Evolutionary conservation across 1,284 basidiomycete genomes (phyloP).

Genomic region (Flammula alnicola): DNA sequence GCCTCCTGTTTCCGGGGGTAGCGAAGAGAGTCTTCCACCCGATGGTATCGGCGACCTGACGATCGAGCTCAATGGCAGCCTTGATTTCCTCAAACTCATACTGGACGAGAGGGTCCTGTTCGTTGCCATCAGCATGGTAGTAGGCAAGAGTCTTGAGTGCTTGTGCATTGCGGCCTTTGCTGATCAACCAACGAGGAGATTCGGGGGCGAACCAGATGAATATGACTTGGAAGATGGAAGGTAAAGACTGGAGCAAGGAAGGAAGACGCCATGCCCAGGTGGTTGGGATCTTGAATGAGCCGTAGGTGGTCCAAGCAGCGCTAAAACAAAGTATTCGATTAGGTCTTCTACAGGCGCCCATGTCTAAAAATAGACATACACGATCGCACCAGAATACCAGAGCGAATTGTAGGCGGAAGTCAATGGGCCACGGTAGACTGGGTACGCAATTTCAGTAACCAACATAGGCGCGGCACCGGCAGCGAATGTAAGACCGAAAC

Average conservation of each 20-base stretch:
- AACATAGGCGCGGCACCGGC: conserved; percentile 76
- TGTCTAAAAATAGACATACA: conserved; percentile 46
- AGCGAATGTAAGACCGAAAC: conserved; percentile 79
- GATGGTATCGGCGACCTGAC: conserved; percentile 54
- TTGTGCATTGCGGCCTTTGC: conserved; percentile 64
- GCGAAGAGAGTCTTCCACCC: conserved; percentile 65
- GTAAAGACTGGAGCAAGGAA: conserved; percentile 66
- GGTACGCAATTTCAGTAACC: conserved; percentile 80
- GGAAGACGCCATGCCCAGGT: conserved; percentile 81
- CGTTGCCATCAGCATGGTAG: conserved; percentile 75
- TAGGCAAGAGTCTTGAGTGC: conserved; percentile 69
- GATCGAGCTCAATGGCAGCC: conserved; percentile 69
- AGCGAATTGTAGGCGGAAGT: conserved; percentile 81
- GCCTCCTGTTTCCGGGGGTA: conserved; percentile 68
- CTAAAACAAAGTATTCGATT: conserved; percentile 35
- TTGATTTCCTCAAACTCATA: conserved; percentile 82
- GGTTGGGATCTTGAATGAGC: conserved; percentile 65
- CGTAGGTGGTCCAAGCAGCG: conserved; percentile 78
- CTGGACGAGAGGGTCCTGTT: conserved; percentile 67
- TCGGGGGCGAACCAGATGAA: conserved; percentile 70
- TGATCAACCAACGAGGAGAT: conserved; percentile 73
- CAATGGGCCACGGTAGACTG: conserved; percentile 72
- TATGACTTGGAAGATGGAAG: conserved; percentile 62
- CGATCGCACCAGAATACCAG: conserved; percentile 77
- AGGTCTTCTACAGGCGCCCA: conserved; percentile 1